A percentile compares a stretch with the other conserved stretches of the same genome.
Evolutionary conservation across 140 eudicot genomes (phyloP).

Genomic region (Flaveria floridana): DNA sequence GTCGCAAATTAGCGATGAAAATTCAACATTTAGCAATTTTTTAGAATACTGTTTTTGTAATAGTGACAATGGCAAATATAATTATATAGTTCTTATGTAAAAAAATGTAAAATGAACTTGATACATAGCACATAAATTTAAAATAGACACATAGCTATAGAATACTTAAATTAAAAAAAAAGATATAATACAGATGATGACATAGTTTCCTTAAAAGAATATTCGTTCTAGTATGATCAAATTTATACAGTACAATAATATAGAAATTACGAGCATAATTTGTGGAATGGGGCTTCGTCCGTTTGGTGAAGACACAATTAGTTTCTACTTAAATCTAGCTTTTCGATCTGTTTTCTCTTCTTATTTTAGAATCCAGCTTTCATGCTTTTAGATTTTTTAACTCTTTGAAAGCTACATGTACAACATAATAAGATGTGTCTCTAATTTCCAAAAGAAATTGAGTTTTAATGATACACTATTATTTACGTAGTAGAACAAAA

Average conservation of each 20-base stretch:
- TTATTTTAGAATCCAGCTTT: too few relatives aligned
- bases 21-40: too few relatives aligned
- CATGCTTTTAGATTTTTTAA: too few relatives aligned
- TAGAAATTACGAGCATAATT: neutral
- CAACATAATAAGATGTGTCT: too few relatives aligned
- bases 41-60: too few relatives aligned
- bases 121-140: neutral
- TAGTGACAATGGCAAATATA: neutral
- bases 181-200: neutral
- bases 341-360: too few relatives aligned
- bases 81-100: too few relatives aligned
- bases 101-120: too few relatives aligned
- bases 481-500: neutral
- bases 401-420: too few relatives aligned
- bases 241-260: neutral
- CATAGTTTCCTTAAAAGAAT: neutral
- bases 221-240: neutral
- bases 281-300: neutral
- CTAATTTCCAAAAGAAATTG: neutral
- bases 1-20: too few relatives aligned
- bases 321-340: too few relatives aligned
- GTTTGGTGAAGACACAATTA: too few relatives aligned
- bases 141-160: neutral
- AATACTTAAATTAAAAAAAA: neutral
- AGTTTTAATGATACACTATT: neutral